Percentiles rank a stretch among this genome's conserved stretches.
phyloP scores from a whole-genome alignment of 495 filamentous ascomycete genomes.

The Bombardia bombarda region DNA sequence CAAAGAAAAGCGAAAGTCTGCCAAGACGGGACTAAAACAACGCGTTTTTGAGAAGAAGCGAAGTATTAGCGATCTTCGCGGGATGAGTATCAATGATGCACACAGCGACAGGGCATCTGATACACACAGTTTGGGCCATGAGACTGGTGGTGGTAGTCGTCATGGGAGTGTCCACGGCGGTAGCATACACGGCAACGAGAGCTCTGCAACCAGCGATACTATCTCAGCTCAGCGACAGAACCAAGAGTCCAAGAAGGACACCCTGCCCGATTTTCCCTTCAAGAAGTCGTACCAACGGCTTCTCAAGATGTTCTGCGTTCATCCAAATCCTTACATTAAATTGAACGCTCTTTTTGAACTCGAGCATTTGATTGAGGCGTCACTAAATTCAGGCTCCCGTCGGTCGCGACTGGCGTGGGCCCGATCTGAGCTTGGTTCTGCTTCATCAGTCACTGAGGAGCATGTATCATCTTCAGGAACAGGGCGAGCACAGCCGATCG shows the following conservation, averaged over 20 bases:
- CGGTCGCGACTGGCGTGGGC: slow-evolving; percentile 26
- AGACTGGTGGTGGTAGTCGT: slow-evolving; percentile 22
- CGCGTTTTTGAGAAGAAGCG: slow-evolving; percentile 52
- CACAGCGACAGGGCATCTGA: slow-evolving; percentile 20
- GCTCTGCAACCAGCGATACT: slow-evolving; percentile 34
- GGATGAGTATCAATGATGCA: slow-evolving; percentile 28
- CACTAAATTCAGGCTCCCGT: slow-evolving; percentile 45
- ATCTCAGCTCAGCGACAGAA: slow-evolving; percentile 23
- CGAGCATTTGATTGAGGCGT: slow-evolving; percentile 71
- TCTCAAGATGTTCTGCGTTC: slow-evolving; percentile 78
- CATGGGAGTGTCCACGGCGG: slow-evolving; percentile 14
- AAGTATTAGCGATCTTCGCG: slow-evolving; percentile 43
- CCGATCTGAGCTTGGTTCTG: slow-evolving; percentile 26
- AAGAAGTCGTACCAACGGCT: slow-evolving; percentile 68
- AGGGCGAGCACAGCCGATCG: slow-evolving; percentile 37
- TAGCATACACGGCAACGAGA: slow-evolving; percentile 31
- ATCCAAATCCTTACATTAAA: slow-evolving; percentile 82
- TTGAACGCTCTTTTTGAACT: slow-evolving; percentile 78
- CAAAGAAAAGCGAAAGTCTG: slow-evolving; percentile 40
- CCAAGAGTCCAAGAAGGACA: slow-evolving; percentile 28
- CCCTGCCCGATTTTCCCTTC: slow-evolving; percentile 58
- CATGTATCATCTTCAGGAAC: slow-evolving; percentile 7
- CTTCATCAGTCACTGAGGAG: slow-evolving; percentile 25
- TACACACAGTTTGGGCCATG: slow-evolving; percentile 19
- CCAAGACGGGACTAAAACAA: slow-evolving; percentile 30